Conservation (phyloP, 306 rosid genomes). For the Vicia sativa region DNA sequence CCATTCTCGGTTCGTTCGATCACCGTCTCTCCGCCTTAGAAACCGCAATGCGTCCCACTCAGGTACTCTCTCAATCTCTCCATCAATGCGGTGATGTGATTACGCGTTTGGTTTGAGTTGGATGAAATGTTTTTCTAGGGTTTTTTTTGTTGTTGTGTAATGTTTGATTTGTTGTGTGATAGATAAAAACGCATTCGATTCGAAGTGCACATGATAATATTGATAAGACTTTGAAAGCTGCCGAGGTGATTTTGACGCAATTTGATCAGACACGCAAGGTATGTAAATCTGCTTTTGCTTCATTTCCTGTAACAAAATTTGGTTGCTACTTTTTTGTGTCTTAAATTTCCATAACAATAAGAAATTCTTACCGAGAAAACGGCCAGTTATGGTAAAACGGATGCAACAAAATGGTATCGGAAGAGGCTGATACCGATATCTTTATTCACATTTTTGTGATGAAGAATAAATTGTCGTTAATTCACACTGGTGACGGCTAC, state of each 20-base stretch:
- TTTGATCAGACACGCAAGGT: conserved; percentile 91
- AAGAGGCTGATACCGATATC: too few relatives aligned
- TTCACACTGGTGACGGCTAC: too few relatives aligned
- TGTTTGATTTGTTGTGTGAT: conserved; percentile 29
- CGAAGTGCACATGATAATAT: conserved; percentile 92
- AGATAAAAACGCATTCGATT: conserved; percentile 90
- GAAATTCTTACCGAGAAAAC: too few relatives aligned
- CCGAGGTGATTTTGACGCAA: conserved; percentile 70
- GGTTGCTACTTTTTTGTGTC: background rate
- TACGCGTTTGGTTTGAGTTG: background rate
- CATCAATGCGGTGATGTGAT: conserved; percentile 20
- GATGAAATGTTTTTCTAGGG: conserved; percentile 19
- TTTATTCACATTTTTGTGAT: too few relatives aligned
- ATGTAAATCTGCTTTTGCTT: conserved; percentile 44
- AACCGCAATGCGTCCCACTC: conserved; percentile 98
- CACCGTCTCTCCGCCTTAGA: conserved; percentile 95
- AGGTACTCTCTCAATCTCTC: conserved; percentile 45
- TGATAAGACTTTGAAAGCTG: conserved; percentile 76
- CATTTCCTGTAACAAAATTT: background rate
- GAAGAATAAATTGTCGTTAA: too few relatives aligned
- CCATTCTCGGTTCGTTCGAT: conserved; percentile 95
- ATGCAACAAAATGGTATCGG: too few relatives aligned
- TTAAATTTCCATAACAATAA: too few relatives aligned
- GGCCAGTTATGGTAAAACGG: too few relatives aligned
- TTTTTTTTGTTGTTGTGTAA: background rate